Base-by-base conservation (phyloP, 805 yeast species). In the Kodamaea laetipori region DNA sequence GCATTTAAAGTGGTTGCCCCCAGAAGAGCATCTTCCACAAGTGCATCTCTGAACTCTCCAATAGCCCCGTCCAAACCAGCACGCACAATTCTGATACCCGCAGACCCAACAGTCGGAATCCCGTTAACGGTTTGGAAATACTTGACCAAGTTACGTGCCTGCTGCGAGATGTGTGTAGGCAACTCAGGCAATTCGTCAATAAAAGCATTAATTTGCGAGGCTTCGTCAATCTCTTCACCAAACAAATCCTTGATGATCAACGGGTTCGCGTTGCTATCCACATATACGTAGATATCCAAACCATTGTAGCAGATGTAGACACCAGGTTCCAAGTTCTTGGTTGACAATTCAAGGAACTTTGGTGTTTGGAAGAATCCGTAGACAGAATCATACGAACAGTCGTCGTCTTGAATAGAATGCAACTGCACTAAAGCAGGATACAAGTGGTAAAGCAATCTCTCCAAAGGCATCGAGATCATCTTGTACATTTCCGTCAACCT, bases 391-490 rank as follows among this genome's bases (percentile, higher is more conserved):
- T 52, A 38, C 34, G 57, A 26, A 6, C 70, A 80, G 48, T 87
- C 95, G 1, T 66, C 67, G 7, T 77, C 84, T 2, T 65, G 64
- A 45, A 87, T 62, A 3, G 77, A 73, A 59, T 90, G 96, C 18
- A 92, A 61, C 30, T 86, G 86, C 24, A 86, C 72, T 44, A 92
- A 69, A 8, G 85, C 81, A 1, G 99, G 98, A 56, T 90, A 94
- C 28, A 94, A 70, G 48, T 80, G 81, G 46, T 76, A 77, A 16
- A 81, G 67, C 15, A 90, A 67, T 39, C 73, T 73, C 16, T 77
- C 80, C 11, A 84, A 59, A 3, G 85, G 76, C 60, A 78, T 69
- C 5, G 74, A 66, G 52, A 76, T 69, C 57, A 88, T 66, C 36
- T 69, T 64, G 47, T 70, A 73, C 39, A 76, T 67, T 38, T 78